Base-by-base conservation (phyloP, 129 eudicot genomes). In the Chrysanthemum makinoi region DNA sequence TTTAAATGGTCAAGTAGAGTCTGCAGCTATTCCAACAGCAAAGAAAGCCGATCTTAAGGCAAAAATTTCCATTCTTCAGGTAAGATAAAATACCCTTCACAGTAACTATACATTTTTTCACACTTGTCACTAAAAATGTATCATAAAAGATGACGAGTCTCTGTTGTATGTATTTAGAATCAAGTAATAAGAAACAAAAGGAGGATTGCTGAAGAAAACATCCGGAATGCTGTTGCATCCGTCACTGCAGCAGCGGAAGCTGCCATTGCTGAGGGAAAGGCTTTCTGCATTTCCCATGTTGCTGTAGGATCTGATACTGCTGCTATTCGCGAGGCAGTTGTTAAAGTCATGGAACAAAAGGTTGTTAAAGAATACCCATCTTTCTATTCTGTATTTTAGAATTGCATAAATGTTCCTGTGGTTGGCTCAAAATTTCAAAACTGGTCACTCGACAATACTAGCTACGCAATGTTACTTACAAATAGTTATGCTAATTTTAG, bases 261-360 rank as follows among this genome's bases (percentile, higher is more conserved):
- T 74, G 93, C 96, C 35, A 68, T 75, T 63, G 84, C 90, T 19
- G 86, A 86, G 65, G 98, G 98, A 18, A 87, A 86, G 70, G 58
- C 87, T 30, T 94, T 81, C 66, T 94, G 98, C 72, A 72, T 94
- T 68, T 73, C 85, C 30, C 90, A 58, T 61, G 89, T 94, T 68
- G 76, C 66, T 69, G 98, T 94, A 16, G 98, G 98, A 55, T 61
- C 84, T 12, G 98, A 94, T 65, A 85, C 88, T 62, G 46, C 88
- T 76, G 97, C 97, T 43, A 82, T 90, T 63, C 91, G 93, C 30
- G 98, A 89, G 70, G 98, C 98, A 84, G 98, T 86, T 70, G 89
- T 83, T 13, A 87, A 90, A 81, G 96, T 89, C 80, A 87, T 82
- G 85, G 96, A 88, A 47, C 85, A 89, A 69, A 89, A 87, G 98